These are phyloP conservation scores for Beauveria sp. DNA, from an alignment of 2,329 filamentous ascomycete species.

Conservation along the genomic window DNA sequence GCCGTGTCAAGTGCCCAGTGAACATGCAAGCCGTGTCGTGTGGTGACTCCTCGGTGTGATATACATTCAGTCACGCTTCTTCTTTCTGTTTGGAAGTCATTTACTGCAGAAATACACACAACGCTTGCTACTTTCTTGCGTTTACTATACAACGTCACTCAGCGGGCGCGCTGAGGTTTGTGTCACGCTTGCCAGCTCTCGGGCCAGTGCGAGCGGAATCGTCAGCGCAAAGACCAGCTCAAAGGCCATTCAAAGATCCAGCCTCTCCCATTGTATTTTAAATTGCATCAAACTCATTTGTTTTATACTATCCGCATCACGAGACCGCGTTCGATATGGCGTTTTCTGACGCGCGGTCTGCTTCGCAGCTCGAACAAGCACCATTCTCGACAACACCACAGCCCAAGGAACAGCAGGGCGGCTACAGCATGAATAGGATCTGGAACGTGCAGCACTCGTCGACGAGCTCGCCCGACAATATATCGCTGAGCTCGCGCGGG, in stretches of 20 bases:
- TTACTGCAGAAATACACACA: not conserved
- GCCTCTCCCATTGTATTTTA: not conserved
- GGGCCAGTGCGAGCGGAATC: conserved; percentile 1
- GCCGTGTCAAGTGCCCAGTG: conserved; percentile 1
- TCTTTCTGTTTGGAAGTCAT: not conserved
- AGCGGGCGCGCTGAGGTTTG: conserved; percentile 3
- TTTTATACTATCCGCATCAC: not conserved
- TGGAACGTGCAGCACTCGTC: not conserved
- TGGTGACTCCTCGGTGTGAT: not conserved
- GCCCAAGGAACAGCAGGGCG: not conserved
- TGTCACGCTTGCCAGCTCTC: conserved; percentile 10
- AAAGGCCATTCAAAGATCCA: not conserved
- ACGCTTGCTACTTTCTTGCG: not conserved
- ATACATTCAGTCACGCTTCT: not conserved
- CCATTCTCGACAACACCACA: not conserved
- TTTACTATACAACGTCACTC: not conserved
- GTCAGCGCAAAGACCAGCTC: conserved; percentile 7
- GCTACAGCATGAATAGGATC: not conserved
- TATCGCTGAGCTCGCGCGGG: conserved; percentile 1
- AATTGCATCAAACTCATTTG: conserved; percentile 1
- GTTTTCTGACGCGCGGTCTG: not conserved
- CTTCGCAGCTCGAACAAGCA: not conserved
- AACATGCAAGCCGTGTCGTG: not conserved
- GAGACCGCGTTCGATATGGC: not conserved
- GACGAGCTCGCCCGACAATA: not conserved